Evolutionary conservation across 768 basidiomycete genomes (phyloP), one percentile per base, ranked within the genome.

Genomic region (Dendrothele bispora): DNA sequence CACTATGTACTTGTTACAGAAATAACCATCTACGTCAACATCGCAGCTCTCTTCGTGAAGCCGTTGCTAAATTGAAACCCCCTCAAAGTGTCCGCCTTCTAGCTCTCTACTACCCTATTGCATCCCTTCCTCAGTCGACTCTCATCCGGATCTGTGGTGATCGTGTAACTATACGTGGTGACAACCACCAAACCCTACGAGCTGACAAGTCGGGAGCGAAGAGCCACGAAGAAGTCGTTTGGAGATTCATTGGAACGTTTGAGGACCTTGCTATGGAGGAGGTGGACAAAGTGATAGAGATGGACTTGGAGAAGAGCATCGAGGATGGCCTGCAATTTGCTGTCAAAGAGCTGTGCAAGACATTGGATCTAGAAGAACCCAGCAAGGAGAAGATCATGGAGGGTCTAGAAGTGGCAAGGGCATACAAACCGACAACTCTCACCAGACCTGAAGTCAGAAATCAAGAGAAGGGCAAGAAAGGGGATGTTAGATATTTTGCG

Each of bases 11-110:
- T 10, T 12, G 10, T 35, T 20, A 28, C 12, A 73, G 93, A 55
- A 98, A 99, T 65, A 98, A 98, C 63, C 95, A 99, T 59, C 74
- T 88, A 2, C 68, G 60, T 14, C 82, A 86, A 65, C 94, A 98
- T 60, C 88, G 94, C n/a, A 50, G 70, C 25, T 76, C 78, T 3
- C 75, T 99, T 1, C 80, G 82, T 15, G 75, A 82, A 1, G 77
- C 81, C 7, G 70, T 75, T 36, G 55, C 67, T 7, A 61, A 62
- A 20, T 60, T 69, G 5, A 48, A 55, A 34, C 27, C n/a, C 22
- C 10, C 4, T 27, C 75, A 82, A 4, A 82, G 82, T 10, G 82
- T 87, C 11, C 86, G 86, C 2, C 74, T 94, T 14, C 71, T 98
- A 47, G 94, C 86, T 0, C 78, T 98, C 21, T 73, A 91, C 62